Evolutionary conservation across 805 yeast species (phyloP), one percentile per base, ranked within the genome.

Genomic region (Candida vaughaniae): DNA sequence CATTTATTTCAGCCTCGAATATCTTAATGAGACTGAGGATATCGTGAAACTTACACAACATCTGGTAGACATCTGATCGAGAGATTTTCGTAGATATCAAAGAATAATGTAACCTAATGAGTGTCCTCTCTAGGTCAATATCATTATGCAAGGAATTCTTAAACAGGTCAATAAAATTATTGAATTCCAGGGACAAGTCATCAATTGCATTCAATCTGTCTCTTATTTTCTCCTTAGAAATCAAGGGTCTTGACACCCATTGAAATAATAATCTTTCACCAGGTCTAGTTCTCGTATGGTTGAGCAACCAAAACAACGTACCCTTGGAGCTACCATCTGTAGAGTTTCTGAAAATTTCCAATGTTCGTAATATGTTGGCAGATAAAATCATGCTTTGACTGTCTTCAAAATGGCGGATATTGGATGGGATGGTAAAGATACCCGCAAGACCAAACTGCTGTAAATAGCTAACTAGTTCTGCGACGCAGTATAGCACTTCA

Each of bases 161-260:
- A 35, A 68, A 50, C 0, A 62, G 44, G 37, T 68, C 73, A 4
- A 64, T 38, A 8, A 62, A 45, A 31, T 66, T 69, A 37, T 52
- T 55, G 37, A 53, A 67, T 5, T 44, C 55, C 4, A 45, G 40
- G 3, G 48, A 45, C 25, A 68, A 42, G 34, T 58, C 63, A 3
- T 46, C 60, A 6, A 68, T 71, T 0, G 95, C 88, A 27, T 74
- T 75, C 0, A 74, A 61, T 17, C 99, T 69, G n/a, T 69, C 67
- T 38, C 73, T 69, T 2, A 93, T 83, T 6, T 62, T 61, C 1
- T 61, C 67, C 20, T 68, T 62, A 29, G 78, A 69, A 0, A 77
- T 59, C 16, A 90, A 66, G 1, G 99, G 99, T 42, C 72, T 67
- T 1, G 78, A 68, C 0, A 90, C 61, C 99, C 99, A 93, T 25